Evolutionary conservation across 116 monocot genomes (phyloP), one percentile per base, ranked within the genome.

Genomic region (Phalaenopsis hybrid): DNA sequence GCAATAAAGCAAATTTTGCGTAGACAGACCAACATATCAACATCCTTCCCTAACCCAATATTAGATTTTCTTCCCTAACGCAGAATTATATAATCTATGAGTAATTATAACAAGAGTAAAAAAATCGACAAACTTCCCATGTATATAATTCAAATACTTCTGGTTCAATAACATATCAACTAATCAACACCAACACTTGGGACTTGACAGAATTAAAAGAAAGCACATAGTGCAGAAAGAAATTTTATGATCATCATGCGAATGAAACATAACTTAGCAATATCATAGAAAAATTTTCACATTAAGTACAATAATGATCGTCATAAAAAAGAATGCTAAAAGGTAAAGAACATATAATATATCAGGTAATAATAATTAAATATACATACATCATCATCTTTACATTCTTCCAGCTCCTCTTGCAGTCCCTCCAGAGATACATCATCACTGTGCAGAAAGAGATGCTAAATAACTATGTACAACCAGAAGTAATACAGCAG

Each of bases 321-420:
- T 13, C 23, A 51, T 20, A 77, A 44, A 77, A 8, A 50, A 10
- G 1, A 4, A 15, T 46, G 75, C 21, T 31, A 25, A 65, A 63
- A 25, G 45, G 23, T 44, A 6, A 46, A 37, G 67, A 65, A 23
- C 8, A 79, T 10, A 13, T 31, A 59, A 15, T 9, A 13, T 33
- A 57, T 9, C 55, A 17, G 23, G 59, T 28, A 61, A 82, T 57
- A 0, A 76, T 44, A 77, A 77, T 55, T 55, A 16, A 55, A 55
- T 5, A 50, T 28, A 78, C 86, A 84, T 63, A 92, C 95, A 69
- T 81, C 83, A 86, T 91, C 91, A 81, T 90, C 72, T 83, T 90
- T 92, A 68, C 92, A 95, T 82, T 95, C 92, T 79, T 95, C 91
- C 72, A 95, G 91, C 72, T 95, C 95, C 76, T 90, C 88, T 69